Base-by-base conservation (phyloP, 805 yeast genomes). In the Schwanniomyces polymorphus region DNA sequence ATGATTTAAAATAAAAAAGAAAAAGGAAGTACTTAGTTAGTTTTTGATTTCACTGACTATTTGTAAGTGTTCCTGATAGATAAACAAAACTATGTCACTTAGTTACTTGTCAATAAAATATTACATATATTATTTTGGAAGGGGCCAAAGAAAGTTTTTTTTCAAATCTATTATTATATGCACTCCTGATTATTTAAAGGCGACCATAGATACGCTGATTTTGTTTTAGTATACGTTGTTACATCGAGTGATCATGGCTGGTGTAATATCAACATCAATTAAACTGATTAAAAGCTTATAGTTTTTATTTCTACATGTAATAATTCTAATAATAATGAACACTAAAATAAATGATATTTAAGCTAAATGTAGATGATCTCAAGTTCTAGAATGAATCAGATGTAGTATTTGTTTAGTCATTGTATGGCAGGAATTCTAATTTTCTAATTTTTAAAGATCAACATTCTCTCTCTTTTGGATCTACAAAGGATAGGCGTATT, bases 101-200 rank as follows among this genome's bases (percentile, higher is more conserved):
- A 31, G 35, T 31, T 31, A 14, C 35, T 31, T 31, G 35, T 31
- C 35, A 31, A 31, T 31, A 17, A 31, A 31, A 31, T 31, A 31
- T 31, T 12, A 31, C 17, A 31, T 31, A 28, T 28, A 31, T 31
- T 7, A 31, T 14, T 9, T 37, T 18, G 39, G 39, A 37, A 37
- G 39, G 39, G 39, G 39, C 39, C 39, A 37, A 37, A 37, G 39
- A 37, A 37, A 37, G 39, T 37, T 37, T 37, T 31, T 37, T 37
- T 37, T 7, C 25, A 35, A 37, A 18, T 26, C 21, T 18, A 18
- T 21, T 26, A 8, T 26, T 21, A 11, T 21, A 37, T 37, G 39
- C 39, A 37, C 27, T 37, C 27, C 11, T 37, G 35, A 37, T 37
- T 37, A 37, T 26, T 18, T 26, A 37, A 37, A 37, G 27, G 27